These are phyloP conservation scores for Linum trigynum DNA, from an alignment of 345 rosid genomes.

Conservation along the genomic window DNA sequence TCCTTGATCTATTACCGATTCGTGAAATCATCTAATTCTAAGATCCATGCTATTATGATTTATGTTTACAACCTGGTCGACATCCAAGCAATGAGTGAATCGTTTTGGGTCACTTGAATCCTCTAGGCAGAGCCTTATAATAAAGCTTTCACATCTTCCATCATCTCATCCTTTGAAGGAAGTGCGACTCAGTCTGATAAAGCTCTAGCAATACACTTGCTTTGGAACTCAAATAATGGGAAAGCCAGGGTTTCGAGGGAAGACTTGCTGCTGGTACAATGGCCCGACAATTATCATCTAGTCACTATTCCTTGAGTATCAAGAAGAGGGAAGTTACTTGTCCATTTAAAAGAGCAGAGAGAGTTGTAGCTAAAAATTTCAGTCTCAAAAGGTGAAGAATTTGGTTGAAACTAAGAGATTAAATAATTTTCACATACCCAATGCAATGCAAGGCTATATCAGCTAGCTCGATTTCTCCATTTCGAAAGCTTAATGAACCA, in stretches of 20 bases:
- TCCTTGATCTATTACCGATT: no score
- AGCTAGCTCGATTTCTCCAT: neutral
- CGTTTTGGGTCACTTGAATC: constrained; percentile 47
- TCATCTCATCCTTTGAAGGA: constrained; percentile 15
- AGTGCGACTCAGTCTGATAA: constrained; percentile 16
- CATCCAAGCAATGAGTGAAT: constrained; percentile 40
- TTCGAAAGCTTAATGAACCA: neutral
- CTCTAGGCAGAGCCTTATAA: no score
- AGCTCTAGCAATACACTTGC: constrained; percentile 24
- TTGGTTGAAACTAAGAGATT: neutral
- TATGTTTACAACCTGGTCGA: no score
- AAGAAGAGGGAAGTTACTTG: constrained; percentile 16
- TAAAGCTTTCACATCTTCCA: constrained; percentile 13
- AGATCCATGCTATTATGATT: no score
- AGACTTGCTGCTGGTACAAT: constrained; percentile 19
- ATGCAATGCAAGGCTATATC: constrained; percentile 2
- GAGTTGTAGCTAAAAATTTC: neutral
- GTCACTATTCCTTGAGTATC: constrained; percentile 16
- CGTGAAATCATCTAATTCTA: no score
- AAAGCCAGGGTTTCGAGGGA: constrained; percentile 23
- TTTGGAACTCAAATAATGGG: constrained; percentile 12
- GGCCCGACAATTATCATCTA: constrained; percentile 21
- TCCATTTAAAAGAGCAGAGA: constrained; percentile 4
- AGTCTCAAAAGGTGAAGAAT: neutral
- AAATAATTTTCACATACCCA: neutral